Evolutionary conservation across 208 protist genomes (phyloP).

Genomic region (Trypanosoma conorhini): DNA sequence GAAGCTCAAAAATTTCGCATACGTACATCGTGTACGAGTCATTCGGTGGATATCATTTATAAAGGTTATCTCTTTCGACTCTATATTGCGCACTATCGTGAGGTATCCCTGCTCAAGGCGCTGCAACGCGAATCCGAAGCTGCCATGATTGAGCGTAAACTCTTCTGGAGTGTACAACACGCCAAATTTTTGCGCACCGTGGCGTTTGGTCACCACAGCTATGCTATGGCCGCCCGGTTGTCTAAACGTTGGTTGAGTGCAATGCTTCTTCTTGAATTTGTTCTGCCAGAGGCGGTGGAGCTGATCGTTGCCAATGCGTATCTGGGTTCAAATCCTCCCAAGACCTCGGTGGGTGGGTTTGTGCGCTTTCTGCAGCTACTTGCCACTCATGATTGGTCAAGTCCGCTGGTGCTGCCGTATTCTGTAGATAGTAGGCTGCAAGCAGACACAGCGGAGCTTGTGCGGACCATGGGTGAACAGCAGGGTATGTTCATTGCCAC

Average conservation of each 20-base stretch:
- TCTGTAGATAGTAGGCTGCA: conserved; percentile 51
- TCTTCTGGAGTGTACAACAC: conserved; percentile 88
- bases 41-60: conserved; percentile 82
- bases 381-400: conserved; percentile 74
- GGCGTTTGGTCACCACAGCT: conserved; percentile 76
- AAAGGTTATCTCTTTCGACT: conserved; percentile 86
- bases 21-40: conserved; percentile 56
- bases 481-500: conserved; percentile 85
- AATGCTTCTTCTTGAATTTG: conserved; percentile 79
- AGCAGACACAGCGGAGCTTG: conserved; percentile 39
- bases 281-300: conserved; percentile 81
- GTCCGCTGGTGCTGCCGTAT: conserved; percentile 73
- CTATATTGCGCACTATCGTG: conserved; percentile 86
- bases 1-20: conserved; percentile 28
- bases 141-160: conserved; percentile 74
- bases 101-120: conserved; percentile 76
- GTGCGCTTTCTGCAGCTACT: conserved; percentile 78
- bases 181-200: conserved; percentile 77
- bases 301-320: conserved; percentile 84
- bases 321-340: conserved; percentile 45
- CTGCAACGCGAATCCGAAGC: conserved; percentile 74
- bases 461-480: conserved; percentile 59
- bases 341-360: conserved; percentile 74
- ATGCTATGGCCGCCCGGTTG: conserved; percentile 67
- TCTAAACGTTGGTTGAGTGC: conserved; percentile 81